Conservation (phyloP, 768 basidiomycete species). For the Suillus weaverae region DNA sequence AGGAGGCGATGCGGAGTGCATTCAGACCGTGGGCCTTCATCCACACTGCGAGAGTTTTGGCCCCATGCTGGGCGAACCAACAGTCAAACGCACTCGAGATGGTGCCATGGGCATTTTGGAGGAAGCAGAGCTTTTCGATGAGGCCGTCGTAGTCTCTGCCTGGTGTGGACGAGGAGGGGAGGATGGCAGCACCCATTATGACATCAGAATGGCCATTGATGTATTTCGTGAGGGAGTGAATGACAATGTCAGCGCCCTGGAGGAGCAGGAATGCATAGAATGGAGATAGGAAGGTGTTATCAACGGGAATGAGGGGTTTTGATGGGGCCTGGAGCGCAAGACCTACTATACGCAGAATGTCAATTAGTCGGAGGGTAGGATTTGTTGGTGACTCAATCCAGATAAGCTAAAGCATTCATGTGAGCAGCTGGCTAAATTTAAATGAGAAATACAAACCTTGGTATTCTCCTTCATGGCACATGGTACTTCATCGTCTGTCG, state of each 20-base stretch:
- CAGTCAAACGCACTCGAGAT: conserved; percentile 84
- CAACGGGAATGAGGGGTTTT: conserved; percentile 79
- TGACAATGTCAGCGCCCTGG: conserved; percentile 80
- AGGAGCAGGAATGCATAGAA: conserved; percentile 88
- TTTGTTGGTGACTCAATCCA: conserved; percentile 98
- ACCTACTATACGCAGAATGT: conserved; percentile 68
- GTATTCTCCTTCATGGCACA: conserved; percentile 73
- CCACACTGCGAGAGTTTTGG: conserved; percentile 88
- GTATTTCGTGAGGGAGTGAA: conserved; percentile 88
- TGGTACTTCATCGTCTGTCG: conserved; percentile 63
- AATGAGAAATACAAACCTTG: conserved; percentile 50
- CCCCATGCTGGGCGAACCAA: conserved; percentile 87
- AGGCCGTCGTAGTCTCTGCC: conserved; percentile 43
- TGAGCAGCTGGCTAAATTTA: neutral
- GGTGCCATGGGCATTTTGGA: conserved; percentile 88
- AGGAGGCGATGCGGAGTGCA: conserved; percentile 72
- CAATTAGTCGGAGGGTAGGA: conserved; percentile 85
- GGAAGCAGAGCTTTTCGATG: conserved; percentile 66
- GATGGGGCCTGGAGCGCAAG: conserved; percentile 65
- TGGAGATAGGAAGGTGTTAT: conserved; percentile 94
- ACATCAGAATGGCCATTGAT: conserved; percentile 94
- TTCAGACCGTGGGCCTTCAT: conserved; percentile 87
- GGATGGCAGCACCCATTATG: conserved; percentile 81
- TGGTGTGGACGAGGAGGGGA: conserved; percentile 41
- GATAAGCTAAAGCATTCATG: conserved; percentile 55